Base-by-base conservation (phyloP, 2,329 filamentous ascomycete species). In the Penicillium sp. region DNA sequence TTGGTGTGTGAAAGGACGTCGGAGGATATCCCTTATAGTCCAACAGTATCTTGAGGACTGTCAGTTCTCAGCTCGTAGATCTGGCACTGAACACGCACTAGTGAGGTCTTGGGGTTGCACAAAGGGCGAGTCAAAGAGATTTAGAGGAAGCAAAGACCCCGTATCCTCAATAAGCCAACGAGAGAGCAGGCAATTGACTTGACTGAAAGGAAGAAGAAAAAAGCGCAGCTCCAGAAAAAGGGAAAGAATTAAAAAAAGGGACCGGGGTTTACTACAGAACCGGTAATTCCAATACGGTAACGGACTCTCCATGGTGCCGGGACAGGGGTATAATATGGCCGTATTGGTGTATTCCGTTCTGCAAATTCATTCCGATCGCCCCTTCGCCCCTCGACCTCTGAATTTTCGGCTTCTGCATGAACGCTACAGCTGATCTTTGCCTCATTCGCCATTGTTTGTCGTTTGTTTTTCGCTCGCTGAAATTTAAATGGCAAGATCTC, bases 211-310 rank as follows among this genome's bases (percentile, higher is more conserved):
- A 42, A 40, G 56, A 47, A 52, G 43, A 39, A 45, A 48, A 45
- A 45, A 52, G 53, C 39, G 50, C 49, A 47, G 36, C 36, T 27
- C 16, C 6, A 38, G 48, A 53, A 38, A 48, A 43, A 55, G 39
- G 32, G 36, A 39, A 48, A 50, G 44, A 45, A 32, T 45, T 48
- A 50, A 45, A 45, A 54, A 58, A 51, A 53, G 48, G 58, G 50
- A 50, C 51, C 44, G 39, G 38, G 41, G 41, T n/a, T 36, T 34
- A 39, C 38, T 39, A 21, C 9, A 50, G 47, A 8, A 32, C 34
- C 6, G 43, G 56, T 56, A 58, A 51, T 61, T 60, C 60, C 29
- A 53, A 62, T 55, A 54, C 54, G 39, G 32, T 40, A 45, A 53
- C 49, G n/a, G 3, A 18, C 18, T 3, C 45, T 18, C 7, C 9